Conservation (phyloP, 208 protist genomes). For the Leishmania arabica region DNA sequence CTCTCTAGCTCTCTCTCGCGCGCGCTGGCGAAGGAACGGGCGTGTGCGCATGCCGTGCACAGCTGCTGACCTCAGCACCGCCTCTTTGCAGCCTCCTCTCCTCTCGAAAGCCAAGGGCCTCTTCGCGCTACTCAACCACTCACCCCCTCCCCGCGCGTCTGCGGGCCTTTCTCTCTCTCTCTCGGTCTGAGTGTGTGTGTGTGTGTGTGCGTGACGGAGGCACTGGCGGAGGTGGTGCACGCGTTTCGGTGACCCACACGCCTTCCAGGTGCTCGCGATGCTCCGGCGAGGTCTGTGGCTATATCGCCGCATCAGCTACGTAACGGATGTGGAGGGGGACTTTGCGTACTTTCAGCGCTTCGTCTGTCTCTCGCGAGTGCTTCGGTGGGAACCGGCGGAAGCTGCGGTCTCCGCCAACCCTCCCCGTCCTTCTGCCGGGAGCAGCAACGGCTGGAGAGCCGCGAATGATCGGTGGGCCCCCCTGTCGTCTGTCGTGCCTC, state of each 20-base stretch:
- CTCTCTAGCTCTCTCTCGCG: not conserved
- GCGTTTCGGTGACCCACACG: not conserved
- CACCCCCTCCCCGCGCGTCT: not conserved
- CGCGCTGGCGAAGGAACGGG: not conserved
- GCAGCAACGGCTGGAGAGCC: not conserved
- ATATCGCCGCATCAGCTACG: conserved; percentile 50
- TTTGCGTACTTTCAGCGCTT: conserved; percentile 80
- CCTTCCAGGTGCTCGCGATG: conserved; percentile 17
- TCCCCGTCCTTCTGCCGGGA: not conserved
- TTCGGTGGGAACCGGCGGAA: conserved; percentile 17
- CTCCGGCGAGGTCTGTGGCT: conserved; percentile 22
- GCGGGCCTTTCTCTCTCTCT: not conserved
- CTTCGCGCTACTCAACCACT: not conserved
- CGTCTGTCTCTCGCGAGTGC: conserved; percentile 36
- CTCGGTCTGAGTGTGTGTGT: not conserved
- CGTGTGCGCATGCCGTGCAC: not conserved
- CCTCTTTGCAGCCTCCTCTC: not conserved
- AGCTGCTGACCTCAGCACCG: too few relatives aligned
- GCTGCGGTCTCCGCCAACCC: not conserved
- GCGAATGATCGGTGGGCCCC: conserved; percentile 9
- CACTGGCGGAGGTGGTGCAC: not conserved
- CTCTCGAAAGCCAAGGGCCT: not conserved
- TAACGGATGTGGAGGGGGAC: conserved; percentile 92
- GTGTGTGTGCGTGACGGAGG: too few relatives aligned
- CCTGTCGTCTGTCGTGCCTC: not conserved